Percentiles rank a stretch among this genome's conserved stretches.
phyloP scores from a whole-genome alignment of 306 rosid genomes.

The Vicia sativa region DNA sequence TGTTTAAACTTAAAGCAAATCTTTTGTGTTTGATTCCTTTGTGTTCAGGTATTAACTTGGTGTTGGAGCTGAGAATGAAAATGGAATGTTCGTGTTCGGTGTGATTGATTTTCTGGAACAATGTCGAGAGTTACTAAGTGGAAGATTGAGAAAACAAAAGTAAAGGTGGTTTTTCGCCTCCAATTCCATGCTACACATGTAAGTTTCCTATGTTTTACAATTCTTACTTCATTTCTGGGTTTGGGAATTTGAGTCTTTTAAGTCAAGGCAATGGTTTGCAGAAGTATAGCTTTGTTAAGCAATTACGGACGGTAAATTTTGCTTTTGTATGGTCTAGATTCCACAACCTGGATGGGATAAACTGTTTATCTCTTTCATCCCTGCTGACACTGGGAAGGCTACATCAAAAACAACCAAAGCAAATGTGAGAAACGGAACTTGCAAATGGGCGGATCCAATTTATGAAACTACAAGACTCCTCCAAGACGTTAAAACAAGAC shows the following conservation, averaged over 20 bases:
- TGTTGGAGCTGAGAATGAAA: conserved; percentile 46
- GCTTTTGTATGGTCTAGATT: conserved; percentile 60
- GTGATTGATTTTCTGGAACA: conserved; percentile 46
- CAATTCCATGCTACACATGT: conserved; percentile 98
- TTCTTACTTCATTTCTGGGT: conserved; percentile 26
- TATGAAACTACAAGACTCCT: conserved; percentile 97
- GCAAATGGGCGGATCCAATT: conserved; percentile 98
- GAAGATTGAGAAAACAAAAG: conserved; percentile 98
- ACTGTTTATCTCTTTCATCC: conserved; percentile 78
- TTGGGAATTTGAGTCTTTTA: conserved; percentile 33
- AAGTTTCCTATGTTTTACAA: conserved; percentile 46
- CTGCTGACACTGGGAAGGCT: conserved; percentile 88
- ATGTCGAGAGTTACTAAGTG: conserved; percentile 93
- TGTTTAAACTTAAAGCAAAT: too few species aligned
- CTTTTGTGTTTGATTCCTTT: too few species aligned
- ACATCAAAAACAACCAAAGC: conserved; percentile 93
- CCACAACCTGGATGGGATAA: conserved; percentile 99
- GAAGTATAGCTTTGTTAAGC: not conserved
- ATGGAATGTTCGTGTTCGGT: conserved; percentile 37
- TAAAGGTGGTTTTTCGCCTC: conserved; percentile 95
- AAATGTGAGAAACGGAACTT: conserved; percentile 93
- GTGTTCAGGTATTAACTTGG: conserved; percentile 40
- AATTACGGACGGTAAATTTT: conserved; percentile 40
- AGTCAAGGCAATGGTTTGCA: not conserved
- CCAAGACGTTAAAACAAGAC: conserved; percentile 83